Percentiles rank a stretch among this genome's conserved stretches.
Conservation (phyloP, 1,139 yeast species). For the Hansenula sp. region DNA sequence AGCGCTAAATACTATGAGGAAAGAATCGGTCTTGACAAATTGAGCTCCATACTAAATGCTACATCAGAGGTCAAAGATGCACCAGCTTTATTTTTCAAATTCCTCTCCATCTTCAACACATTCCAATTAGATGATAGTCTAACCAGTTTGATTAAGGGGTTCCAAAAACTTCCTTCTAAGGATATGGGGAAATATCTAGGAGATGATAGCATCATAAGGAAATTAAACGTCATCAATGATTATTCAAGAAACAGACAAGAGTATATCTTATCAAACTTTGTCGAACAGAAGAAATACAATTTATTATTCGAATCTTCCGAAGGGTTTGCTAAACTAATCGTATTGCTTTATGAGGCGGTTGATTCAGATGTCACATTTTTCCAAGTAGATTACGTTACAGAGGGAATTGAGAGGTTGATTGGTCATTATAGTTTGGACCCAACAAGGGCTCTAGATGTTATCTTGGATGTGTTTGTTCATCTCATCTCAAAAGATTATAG, state of each 20-base stretch:
- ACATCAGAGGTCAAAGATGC: slow-evolving; percentile 2
- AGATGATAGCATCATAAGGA: slow-evolving; percentile 8
- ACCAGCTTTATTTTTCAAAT: slow-evolving; percentile 8
- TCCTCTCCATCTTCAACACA: slow-evolving; percentile 15
- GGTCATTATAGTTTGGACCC: slow-evolving; percentile 84
- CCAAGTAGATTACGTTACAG: slow-evolving; percentile 44
- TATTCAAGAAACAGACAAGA: slow-evolving; percentile 3
- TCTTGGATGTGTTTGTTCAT: slow-evolving; percentile 48
- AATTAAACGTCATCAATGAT: slow-evolving; percentile 7
- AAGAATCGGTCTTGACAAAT: slow-evolving; percentile 5
- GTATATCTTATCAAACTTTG: slow-evolving; percentile 3
- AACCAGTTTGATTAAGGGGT: slow-evolving; percentile 6
- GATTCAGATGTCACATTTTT: slow-evolving; percentile 36
- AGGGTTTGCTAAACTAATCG: slow-evolving; percentile 71
- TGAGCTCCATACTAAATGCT: slow-evolving; percentile 7
- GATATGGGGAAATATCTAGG: slow-evolving; percentile 10
- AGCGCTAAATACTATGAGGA: slow-evolving; percentile 14
- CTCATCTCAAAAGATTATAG: slow-evolving; percentile 41
- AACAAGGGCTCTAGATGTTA: slow-evolving; percentile 59
- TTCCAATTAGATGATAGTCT: slow-evolving; percentile 13
- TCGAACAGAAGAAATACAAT: slow-evolving; percentile 68
- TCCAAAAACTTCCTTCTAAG: slow-evolving; percentile 8
- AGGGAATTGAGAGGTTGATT: slow-evolving; percentile 52
- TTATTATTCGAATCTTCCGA: slow-evolving; percentile 75
- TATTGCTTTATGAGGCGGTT: slow-evolving; percentile 46